Conservation (phyloP, 1,284 basidiomycete species). For the Rhodotorula sp. region DNA sequence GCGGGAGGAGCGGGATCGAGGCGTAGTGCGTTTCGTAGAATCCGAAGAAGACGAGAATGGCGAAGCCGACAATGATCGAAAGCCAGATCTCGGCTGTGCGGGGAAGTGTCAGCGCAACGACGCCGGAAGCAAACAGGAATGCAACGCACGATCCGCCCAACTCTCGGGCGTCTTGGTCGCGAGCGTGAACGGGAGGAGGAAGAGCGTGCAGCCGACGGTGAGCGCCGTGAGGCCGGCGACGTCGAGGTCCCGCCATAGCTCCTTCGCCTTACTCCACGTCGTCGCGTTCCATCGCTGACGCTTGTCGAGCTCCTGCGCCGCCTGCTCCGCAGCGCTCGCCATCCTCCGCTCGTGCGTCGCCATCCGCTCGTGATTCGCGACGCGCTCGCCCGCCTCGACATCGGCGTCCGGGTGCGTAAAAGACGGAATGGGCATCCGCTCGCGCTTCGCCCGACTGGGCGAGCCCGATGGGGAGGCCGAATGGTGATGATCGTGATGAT, state of each 20-base stretch:
- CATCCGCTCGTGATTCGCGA: not conserved
- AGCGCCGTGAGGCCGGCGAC: constrained; percentile 43
- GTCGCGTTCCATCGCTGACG: constrained; percentile 26
- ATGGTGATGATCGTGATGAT: not conserved
- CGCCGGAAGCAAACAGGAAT: not conserved
- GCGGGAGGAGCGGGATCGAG: constrained; percentile 44
- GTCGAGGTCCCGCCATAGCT: constrained; percentile 44
- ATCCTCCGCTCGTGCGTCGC: constrained; percentile 9
- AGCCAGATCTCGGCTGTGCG: constrained; percentile 34
- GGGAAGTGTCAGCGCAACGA: not conserved
- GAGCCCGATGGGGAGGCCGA: not conserved
- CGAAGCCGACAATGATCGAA: constrained; percentile 37
- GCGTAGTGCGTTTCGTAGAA: constrained; percentile 44
- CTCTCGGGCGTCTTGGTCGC: constrained; percentile 39
- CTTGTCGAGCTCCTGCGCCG: constrained; percentile 30
- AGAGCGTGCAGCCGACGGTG: constrained; percentile 42
- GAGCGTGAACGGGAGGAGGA: constrained; percentile 46
- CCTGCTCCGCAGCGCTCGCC: constrained; percentile 13
- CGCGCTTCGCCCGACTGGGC: not conserved
- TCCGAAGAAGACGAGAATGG: constrained; percentile 43
- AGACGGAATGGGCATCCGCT: not conserved
- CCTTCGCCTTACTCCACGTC: constrained; percentile 25
- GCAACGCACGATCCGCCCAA: constrained; percentile 44
- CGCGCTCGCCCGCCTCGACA: not conserved
- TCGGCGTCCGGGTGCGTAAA: constrained; percentile 1